Percentiles rank a stretch among this genome's conserved stretches.
Evolutionary conservation across 1,284 basidiomycete species (phyloP).

Genomic region (Phaffia rhodozyma): DNA sequence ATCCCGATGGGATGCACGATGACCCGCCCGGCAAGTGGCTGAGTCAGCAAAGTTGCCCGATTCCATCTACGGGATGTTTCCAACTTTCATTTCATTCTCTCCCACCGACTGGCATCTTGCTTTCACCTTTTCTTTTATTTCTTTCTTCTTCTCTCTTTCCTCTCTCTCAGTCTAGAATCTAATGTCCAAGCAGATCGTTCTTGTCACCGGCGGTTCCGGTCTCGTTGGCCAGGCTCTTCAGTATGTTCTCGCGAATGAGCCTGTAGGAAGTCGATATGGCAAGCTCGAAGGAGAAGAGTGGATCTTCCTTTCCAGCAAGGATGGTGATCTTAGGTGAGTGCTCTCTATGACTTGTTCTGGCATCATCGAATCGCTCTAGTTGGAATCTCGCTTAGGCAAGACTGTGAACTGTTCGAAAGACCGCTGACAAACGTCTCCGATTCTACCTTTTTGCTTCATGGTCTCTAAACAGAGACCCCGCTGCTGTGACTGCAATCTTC

Average conservation of each 20-base stretch:
- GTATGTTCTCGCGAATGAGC: conserved; percentile 62
- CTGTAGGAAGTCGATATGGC: conserved; percentile 60
- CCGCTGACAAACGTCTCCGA: neutral
- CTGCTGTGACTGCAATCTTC: conserved; percentile 54
- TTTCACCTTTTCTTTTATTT: neutral
- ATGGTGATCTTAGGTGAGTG: conserved; percentile 19
- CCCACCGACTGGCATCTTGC: neutral
- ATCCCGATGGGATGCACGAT: too few species aligned
- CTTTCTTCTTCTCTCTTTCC: neutral
- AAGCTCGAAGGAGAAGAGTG: conserved; percentile 60
- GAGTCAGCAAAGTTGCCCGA: neutral
- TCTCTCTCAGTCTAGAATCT: neutral
- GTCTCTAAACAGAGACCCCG: conserved; percentile 43
- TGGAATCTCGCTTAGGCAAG: too few species aligned
- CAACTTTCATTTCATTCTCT: neutral
- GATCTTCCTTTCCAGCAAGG: conserved; percentile 65
- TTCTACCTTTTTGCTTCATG: neutral
- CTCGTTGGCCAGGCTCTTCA: conserved; percentile 73
- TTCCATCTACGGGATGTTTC: too few species aligned
- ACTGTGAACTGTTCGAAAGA: too few species aligned
- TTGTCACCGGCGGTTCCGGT: conserved; percentile 41
- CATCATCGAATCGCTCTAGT: neutral
- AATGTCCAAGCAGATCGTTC: neutral
- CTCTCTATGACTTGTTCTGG: neutral
- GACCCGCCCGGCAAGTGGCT: neutral